These are phyloP conservation scores for Tylopilus sp. DNA, from an alignment of 1,284 basidiomycete species.

Conservation along the genomic window DNA sequence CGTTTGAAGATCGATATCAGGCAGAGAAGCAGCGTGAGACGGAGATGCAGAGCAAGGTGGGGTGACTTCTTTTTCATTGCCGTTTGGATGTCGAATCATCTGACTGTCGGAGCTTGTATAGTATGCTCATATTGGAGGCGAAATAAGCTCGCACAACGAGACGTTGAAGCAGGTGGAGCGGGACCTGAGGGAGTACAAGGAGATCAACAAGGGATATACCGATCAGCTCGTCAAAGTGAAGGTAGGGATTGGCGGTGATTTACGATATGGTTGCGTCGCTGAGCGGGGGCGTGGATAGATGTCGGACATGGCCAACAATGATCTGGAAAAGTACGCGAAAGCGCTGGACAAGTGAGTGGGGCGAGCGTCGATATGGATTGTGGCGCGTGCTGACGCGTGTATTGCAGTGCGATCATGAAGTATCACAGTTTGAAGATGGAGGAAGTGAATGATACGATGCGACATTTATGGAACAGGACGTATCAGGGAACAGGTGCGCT, in stretches of 20 bases:
- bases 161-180: constrained; percentile 65
- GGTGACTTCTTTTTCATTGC: constrained; percentile 24
- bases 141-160: constrained; percentile 72
- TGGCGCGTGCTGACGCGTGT: constrained; percentile 14
- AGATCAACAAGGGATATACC: constrained; percentile 82
- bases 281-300: constrained; percentile 43
- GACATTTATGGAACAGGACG: constrained; percentile 96
- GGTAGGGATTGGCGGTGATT: constrained; percentile 40
- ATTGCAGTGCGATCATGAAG: constrained; percentile 94
- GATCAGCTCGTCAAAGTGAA: constrained; percentile 94
- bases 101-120: constrained; percentile 29
- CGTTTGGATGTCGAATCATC: neutral
- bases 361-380: neutral
- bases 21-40: constrained; percentile 70
- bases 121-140: constrained; percentile 81
- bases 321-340: constrained; percentile 96
- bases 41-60: constrained; percentile 66
- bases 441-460: constrained; percentile 97
- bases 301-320: constrained; percentile 91
- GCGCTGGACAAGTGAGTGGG: constrained; percentile 82
- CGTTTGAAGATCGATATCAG: constrained; percentile 81
- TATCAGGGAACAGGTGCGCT: constrained; percentile 92
- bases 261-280: neutral
- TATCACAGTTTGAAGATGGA: constrained; percentile 99
- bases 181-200: constrained; percentile 86